Conservation (phyloP, 495 filamentous ascomycete species). For the Aspergillus mulundensis region DNA sequence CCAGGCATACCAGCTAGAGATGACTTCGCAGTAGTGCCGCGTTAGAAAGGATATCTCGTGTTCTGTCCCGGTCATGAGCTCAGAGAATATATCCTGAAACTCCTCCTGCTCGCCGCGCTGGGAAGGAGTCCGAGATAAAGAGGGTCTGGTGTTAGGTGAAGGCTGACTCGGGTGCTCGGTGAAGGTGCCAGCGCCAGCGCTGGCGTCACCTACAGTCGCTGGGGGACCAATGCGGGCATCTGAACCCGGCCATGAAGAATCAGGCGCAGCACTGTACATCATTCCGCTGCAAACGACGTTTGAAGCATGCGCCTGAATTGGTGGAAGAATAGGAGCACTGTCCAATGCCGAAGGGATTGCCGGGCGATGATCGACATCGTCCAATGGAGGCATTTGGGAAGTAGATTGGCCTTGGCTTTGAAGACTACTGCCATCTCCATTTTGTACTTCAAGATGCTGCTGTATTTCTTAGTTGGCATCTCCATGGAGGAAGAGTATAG, state of each 20-base stretch:
- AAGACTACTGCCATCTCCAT: neutral
- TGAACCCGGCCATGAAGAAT: neutral
- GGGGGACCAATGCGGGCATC: neutral
- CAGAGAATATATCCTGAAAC: constrained; percentile 39
- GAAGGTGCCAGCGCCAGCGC: neutral
- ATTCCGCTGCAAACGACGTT: too few relatives aligned
- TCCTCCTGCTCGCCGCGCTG: constrained; percentile 34
- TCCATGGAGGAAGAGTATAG: neutral
- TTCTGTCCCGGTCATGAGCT: constrained; percentile 38
- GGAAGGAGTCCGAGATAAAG: constrained; percentile 20
- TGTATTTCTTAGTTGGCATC: neutral
- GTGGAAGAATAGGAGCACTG: neutral
- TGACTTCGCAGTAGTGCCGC: constrained; percentile 33
- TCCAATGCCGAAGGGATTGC: neutral
- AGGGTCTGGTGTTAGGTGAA: constrained; percentile 9
- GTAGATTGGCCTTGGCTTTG: neutral
- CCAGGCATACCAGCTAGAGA: constrained; percentile 34
- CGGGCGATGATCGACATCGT: neutral
- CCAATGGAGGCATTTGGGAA: neutral
- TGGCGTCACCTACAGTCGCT: neutral
- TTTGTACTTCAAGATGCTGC: neutral
- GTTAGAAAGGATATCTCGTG: constrained; percentile 40
- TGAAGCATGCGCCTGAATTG: neutral
- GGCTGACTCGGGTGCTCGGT: neutral
- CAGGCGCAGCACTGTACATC: too few relatives aligned